Evolutionary conservation across 2,329 filamentous ascomycete species (phyloP).

Genomic region (Hawksworthiomyces lignivorus): DNA sequence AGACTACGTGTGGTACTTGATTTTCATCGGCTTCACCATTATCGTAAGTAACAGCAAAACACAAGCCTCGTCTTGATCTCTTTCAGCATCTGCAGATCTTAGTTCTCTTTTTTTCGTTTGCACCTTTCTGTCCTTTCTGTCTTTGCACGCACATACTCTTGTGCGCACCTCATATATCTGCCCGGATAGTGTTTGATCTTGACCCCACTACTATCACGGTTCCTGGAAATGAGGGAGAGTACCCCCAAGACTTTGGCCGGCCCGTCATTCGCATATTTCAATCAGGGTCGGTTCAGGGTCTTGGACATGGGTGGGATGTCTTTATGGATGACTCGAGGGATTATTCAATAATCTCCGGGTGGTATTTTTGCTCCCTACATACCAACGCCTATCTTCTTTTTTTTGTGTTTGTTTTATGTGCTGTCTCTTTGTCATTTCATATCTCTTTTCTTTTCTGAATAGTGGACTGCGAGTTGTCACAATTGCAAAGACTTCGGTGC

Average conservation of each 20-base stretch:
- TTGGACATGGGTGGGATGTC: conserved; percentile 68
- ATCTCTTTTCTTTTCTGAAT: background rate
- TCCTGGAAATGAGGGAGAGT: conserved; percentile 79
- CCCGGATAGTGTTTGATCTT: conserved; percentile 58
- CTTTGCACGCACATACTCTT: conserved; percentile 13
- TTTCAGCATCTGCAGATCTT: conserved; percentile 16
- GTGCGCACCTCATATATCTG: conserved; percentile 61
- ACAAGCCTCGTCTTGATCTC: too few relatives aligned
- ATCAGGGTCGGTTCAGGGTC: conserved; percentile 53
- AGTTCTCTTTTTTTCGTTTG: conserved; percentile 7
- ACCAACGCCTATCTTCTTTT: conserved; percentile 7
- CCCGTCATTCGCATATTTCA: conserved; percentile 60
- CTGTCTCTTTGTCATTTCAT: background rate
- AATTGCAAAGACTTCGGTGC: too few relatives aligned
- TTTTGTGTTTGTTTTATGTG: background rate
- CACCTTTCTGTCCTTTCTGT: background rate
- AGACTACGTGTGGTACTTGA: conserved; percentile 72
- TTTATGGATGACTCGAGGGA: conserved; percentile 60
- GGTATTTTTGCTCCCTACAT: conserved; percentile 59
- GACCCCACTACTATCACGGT: conserved; percentile 66
- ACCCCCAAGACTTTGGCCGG: conserved; percentile 55
- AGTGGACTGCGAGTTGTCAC: background rate
- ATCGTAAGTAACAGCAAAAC: conserved; percentile 55
- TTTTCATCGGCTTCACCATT: conserved; percentile 64
- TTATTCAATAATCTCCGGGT: conserved; percentile 47